These are phyloP conservation scores for Mucor piriformis DNA, from an alignment of 371 early-diverging fungal genomes.

Conservation along the genomic window DNA sequence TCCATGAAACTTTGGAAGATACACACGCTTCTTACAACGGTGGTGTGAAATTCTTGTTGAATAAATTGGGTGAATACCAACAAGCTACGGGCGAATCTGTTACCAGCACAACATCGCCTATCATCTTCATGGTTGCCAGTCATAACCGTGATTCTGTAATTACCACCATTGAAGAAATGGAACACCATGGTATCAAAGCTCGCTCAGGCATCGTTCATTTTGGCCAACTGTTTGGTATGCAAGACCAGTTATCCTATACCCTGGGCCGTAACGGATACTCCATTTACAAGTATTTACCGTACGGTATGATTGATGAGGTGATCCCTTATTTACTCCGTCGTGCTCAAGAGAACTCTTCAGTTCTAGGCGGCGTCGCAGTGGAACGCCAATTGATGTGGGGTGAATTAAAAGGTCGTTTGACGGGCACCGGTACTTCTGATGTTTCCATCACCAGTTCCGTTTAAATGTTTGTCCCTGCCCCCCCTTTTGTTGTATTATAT, in stretches of 20 bases:
- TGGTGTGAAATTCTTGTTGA: constrained; percentile 76
- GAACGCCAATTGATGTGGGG: constrained; percentile 59
- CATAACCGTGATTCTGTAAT: constrained; percentile 89
- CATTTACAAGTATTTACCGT: constrained; percentile 93
- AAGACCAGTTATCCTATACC: constrained; percentile 77
- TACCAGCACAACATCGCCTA: constrained; percentile 47
- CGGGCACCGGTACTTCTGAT: constrained; percentile 28
- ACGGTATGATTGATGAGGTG: constrained; percentile 82
- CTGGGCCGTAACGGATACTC: constrained; percentile 78
- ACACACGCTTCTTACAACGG: constrained; percentile 87
- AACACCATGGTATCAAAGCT: constrained; percentile 56
- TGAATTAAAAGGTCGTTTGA: constrained; percentile 53
- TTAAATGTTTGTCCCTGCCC: background rate
- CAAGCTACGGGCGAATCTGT: constrained; percentile 30
- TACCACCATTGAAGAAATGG: constrained; percentile 69
- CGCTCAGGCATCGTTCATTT: constrained; percentile 79
- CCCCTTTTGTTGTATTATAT: background rate
- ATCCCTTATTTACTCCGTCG: constrained; percentile 94
- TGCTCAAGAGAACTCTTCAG: constrained; percentile 93
- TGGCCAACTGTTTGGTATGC: constrained; percentile 94
- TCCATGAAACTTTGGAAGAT: constrained; percentile 78
- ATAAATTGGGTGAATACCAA: constrained; percentile 49
- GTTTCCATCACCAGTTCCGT: constrained; percentile 23
- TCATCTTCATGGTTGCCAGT: constrained; percentile 85
- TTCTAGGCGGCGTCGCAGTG: constrained; percentile 54